Base-by-base conservation (phyloP, 441 rosid genomes). In the Breynia disticha region DNA sequence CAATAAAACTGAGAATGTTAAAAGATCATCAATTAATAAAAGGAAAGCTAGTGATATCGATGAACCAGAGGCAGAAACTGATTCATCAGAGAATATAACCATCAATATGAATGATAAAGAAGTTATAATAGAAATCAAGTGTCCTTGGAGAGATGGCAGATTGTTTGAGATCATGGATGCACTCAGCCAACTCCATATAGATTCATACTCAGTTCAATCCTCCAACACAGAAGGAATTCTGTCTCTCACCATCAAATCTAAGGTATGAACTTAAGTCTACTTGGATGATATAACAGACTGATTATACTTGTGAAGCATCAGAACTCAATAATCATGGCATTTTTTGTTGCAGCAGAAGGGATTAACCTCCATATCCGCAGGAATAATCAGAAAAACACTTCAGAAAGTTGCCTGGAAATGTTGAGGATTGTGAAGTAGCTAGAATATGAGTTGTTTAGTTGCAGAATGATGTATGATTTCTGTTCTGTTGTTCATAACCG, bases 111-210 rank as follows among this genome's bases (percentile, higher is more conserved):
- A 66, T 13, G 87, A 78, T 15, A 70, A 69, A 48, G 81, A 80
- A 49, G 82, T 81, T 61, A 46, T 71, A 52, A 81, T 93, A 9
- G 88, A 86, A 70, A 70, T 93, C 43, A 72, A 73, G 60, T 84
- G 97, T 67, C 67, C 72, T 17, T 93, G 85, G 93, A 79, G 79
- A 67, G 97, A 93, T 59, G 93, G 97, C 24, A 55, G 86, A 46
- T 67, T 93, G 72, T 81, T 89, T 1, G 88, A 86, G 77, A 75
- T 86, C 50, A 76, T 93, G 79, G 89, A 76, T 59, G 82, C 67
- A 16, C 62, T 72, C 21, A 77, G 80, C 71, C 71, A 64, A 67
- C 82, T 86, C 57, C 70, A 70, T 56, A 60, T 93, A 63, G 96
- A 93, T 74, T 86, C 83, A 55, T 79, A 78, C 64, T 79, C 90